A percentile compares a stretch with the other conserved stretches of the same genome.
phyloP scores from a whole-genome alignment of 1,139 yeast species.

The Groenewaldozyma sp. region DNA sequence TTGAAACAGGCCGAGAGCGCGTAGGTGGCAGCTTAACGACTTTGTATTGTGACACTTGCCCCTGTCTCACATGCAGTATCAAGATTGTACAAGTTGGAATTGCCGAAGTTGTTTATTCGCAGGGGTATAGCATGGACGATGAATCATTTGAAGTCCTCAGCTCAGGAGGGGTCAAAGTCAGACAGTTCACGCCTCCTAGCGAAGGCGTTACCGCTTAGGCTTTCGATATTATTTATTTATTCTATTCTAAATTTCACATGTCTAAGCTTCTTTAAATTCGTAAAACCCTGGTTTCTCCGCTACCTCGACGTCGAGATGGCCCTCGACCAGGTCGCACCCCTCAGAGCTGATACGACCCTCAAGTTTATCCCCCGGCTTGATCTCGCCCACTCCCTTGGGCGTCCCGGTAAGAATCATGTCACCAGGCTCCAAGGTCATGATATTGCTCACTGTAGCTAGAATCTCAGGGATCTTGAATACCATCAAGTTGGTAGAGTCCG shows the following conservation, averaged over 20 bases:
- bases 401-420: constrained; percentile 92
- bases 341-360: constrained; percentile 51
- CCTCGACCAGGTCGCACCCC: constrained; percentile 45
- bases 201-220: constrained; percentile 21
- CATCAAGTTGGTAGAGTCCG: constrained; percentile 79
- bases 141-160: constrained; percentile 59
- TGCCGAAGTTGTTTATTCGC: constrained; percentile 86
- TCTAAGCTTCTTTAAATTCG: constrained; percentile 32
- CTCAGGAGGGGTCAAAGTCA: constrained; percentile 61
- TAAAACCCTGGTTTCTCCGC: constrained; percentile 79
- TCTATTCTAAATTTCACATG: background rate
- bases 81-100: constrained; percentile 93
- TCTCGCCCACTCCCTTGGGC: constrained; percentile 92
- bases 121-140: constrained; percentile 84
- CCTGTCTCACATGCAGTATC: constrained; percentile 91
- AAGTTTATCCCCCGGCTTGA: constrained; percentile 68
- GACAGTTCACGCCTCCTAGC: constrained; percentile 64
- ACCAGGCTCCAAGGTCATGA: constrained; percentile 86
- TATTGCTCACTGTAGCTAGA: constrained; percentile 68
- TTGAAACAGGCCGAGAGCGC: constrained; percentile 90
- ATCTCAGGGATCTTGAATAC: constrained; percentile 77
- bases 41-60: constrained; percentile 92
- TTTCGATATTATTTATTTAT: background rate
- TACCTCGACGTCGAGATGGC: constrained; percentile 43
- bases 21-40: constrained; percentile 48